These are phyloP conservation scores for Mediolabrus comicus DNA, from an alignment of 108 stramenopile species.

Conservation along the genomic window DNA sequence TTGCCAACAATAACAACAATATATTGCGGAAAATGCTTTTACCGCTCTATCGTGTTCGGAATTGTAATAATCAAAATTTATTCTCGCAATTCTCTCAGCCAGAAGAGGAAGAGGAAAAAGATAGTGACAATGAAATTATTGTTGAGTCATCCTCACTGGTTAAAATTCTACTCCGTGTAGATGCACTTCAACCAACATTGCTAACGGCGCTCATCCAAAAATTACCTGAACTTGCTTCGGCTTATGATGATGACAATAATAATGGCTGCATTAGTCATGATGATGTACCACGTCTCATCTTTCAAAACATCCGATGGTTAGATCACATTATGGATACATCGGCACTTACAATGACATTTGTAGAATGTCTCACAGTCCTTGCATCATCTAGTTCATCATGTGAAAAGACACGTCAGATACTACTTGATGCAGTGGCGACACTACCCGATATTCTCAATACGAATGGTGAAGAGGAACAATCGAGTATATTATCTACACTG, in stretches of 20 bases:
- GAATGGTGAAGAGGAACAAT: slow-evolving; percentile 18
- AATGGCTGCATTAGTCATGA: background rate
- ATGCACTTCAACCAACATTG: slow-evolving; percentile 43
- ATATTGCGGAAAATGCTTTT: slow-evolving; percentile 32
- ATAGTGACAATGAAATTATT: background rate
- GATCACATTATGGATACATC: slow-evolving; percentile 42
- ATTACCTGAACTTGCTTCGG: slow-evolving; percentile 30
- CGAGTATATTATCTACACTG: slow-evolving; percentile 27
- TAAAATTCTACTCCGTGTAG: slow-evolving; percentile 41
- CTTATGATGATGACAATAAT: slow-evolving; percentile 1
- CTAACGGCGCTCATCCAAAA: slow-evolving; percentile 33
- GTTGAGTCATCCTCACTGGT: slow-evolving; percentile 44
- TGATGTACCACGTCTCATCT: slow-evolving; percentile 46
- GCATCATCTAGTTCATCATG: slow-evolving; percentile 13
- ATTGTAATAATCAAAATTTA: slow-evolving; percentile 1
- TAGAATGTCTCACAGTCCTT: slow-evolving; percentile 39
- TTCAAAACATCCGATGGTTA: slow-evolving; percentile 50
- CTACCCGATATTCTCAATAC: slow-evolving; percentile 42
- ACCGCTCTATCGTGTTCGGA: slow-evolving; percentile 31
- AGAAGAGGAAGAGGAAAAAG: background rate
- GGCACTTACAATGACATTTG: slow-evolving; percentile 21
- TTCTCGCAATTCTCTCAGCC: slow-evolving; percentile 36
- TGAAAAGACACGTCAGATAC: slow-evolving; percentile 10
- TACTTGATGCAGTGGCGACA: slow-evolving; percentile 43
- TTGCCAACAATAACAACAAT: background rate